phyloP scores from a whole-genome alignment of 345 rosid genomes.

The Dipteronia sinensis region DNA sequence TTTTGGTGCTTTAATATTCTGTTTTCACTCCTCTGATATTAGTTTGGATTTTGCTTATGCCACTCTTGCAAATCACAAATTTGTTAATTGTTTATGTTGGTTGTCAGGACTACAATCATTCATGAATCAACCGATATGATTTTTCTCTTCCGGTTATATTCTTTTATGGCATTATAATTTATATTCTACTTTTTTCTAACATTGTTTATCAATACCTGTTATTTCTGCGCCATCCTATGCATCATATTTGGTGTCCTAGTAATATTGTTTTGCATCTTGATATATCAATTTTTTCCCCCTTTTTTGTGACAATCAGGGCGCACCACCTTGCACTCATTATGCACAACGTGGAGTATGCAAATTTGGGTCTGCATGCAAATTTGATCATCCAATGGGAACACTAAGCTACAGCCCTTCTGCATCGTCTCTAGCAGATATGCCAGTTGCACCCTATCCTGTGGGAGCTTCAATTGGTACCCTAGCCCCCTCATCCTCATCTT shows the following conservation, averaged over 20 bases:
- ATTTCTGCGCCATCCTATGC: background rate
- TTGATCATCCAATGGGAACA: conserved; percentile 67
- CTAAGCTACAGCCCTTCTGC: conserved; percentile 74
- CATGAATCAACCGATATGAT: background rate
- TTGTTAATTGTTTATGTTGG: background rate
- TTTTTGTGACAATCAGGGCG: conserved; percentile 48
- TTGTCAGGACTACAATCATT: background rate
- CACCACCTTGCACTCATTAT: conserved; percentile 62
- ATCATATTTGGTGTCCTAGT: background rate
- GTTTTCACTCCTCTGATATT: background rate
- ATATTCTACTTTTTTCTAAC: background rate
- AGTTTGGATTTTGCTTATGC: background rate
- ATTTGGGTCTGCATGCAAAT: conserved; percentile 75
- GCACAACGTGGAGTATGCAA: conserved; percentile 67
- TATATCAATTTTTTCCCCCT: background rate
- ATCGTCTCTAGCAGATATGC: conserved; percentile 80
- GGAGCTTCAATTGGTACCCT: conserved; percentile 68
- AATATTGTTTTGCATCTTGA: background rate
- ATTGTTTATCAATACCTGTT: background rate
- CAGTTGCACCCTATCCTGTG: conserved; percentile 67
- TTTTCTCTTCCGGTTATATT: background rate
- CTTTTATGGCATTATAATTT: background rate
- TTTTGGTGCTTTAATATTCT: background rate
- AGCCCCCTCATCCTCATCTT: conserved; percentile 68
- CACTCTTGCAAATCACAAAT: background rate